These are phyloP conservation scores for Phytopythium mirpurense DNA, from an alignment of 352 stramenopile species.

Conservation along the genomic window DNA sequence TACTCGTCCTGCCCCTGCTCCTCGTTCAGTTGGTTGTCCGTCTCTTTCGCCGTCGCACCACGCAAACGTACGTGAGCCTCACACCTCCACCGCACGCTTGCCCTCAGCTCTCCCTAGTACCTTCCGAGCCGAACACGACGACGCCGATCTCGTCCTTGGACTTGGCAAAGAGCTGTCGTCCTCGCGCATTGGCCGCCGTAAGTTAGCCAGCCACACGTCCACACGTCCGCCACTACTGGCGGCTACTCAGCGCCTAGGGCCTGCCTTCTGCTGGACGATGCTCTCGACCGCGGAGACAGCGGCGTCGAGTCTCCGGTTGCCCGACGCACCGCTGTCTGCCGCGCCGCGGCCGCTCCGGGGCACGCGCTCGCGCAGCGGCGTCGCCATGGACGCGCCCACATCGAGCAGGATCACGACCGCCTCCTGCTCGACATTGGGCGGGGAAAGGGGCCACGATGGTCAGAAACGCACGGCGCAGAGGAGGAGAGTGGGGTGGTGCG, in stretches of 20 bases:
- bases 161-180: constrained; percentile 62
- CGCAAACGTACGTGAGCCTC: no score
- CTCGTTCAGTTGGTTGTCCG: constrained; percentile 75
- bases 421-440: constrained; percentile 26
- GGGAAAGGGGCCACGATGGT: neutral
- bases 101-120: constrained; percentile 6
- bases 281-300: constrained; percentile 51
- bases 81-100: neutral
- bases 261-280: constrained; percentile 68
- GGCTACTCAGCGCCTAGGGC: neutral
- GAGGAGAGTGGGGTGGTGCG: no score
- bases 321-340: constrained; percentile 10
- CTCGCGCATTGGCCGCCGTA: neutral
- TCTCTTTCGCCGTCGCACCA: constrained; percentile 26
- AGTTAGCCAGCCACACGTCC: neutral
- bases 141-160: constrained; percentile 77
- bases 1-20: constrained; percentile 58
- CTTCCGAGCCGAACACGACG: constrained; percentile 67
- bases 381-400: constrained; percentile 55
- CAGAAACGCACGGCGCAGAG: neutral
- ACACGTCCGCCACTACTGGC: no score
- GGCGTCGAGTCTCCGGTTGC: constrained; percentile 54
- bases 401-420: constrained; percentile 65
- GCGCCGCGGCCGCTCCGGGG: neutral
- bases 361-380: constrained; percentile 39